Evolutionary conservation across 2,329 filamentous ascomycete species (phyloP), one percentile per base, ranked within the genome.

Genomic region (Achaetomium macrosporum): DNA sequence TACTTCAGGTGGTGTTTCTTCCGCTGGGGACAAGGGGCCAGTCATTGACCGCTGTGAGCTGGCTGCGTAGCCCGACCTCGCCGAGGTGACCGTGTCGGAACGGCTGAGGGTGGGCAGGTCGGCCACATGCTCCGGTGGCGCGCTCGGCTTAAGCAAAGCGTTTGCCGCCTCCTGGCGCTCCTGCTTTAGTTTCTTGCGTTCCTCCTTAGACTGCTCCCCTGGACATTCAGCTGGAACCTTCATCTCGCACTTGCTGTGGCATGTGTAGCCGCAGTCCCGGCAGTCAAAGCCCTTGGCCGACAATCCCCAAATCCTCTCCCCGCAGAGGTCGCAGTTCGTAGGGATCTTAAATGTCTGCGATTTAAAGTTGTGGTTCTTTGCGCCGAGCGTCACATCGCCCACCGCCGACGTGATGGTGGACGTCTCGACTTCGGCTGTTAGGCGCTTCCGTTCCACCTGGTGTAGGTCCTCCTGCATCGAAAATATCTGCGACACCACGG

Each of bases 291-390:
- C 93, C 71, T 99, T 99, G 36, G 93, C 92, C 30, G 90, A 95
- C 39, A 99, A 71, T 0, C 93, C 93, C 93, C 93, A 99, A 67
- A 99, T 96, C 29, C 93, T 83, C 66, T 99, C 93, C 16, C 91
- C 91, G 63, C 93, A 99, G 12, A 96, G 78, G 69, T 99, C 93
- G 72, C 93, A 99, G 68, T 97, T 97, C 5, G 93, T 99, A 0
- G 95, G 95, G 56, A 99, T 96, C 69, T 97, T 97, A 78, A 97
- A 99, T 0, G 93, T 97, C 66, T 97, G 90, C n/a, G 89, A 84
- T 71, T 95, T 96, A 79, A 99, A 99, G 65, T 95, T 93, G 74
- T 99, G 93, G 65, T 91, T 96, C 68, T 90, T 90, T 11, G 91
- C 91, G 16, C 92, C 92, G 17, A 96, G 76, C 2, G 91, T 96